Evolutionary conservation across 75 land plant genomes (phyloP).

Genomic region (Sequoiadendron giganteum): DNA sequence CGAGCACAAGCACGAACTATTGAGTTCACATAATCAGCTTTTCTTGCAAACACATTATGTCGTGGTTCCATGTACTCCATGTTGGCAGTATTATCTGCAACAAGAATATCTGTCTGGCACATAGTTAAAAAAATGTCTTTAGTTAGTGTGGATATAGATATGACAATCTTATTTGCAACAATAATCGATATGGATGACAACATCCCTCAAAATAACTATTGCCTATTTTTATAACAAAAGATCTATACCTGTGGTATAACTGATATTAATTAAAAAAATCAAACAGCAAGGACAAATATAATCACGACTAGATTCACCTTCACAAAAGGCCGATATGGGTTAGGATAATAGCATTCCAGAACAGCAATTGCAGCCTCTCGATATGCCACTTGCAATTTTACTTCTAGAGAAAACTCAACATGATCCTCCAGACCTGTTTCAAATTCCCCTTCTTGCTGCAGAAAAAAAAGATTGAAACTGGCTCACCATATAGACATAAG

Average conservation of each 20-base stretch:
- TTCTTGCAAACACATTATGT: conserved; percentile 56
- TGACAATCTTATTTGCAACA: neutral
- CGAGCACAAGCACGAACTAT: conserved; percentile 97
- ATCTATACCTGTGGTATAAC: neutral
- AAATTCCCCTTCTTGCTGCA: conserved; percentile 94
- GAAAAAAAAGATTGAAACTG: neutral
- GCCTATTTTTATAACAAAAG: neutral
- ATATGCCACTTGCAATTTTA: conserved; percentile 80
- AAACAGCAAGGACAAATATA: neutral
- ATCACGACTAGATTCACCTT: conserved; percentile 38
- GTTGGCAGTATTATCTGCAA: conserved; percentile 62
- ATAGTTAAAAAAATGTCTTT: neutral
- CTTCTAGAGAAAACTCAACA: conserved; percentile 61
- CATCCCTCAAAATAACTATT: neutral
- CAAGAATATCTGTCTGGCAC: conserved; percentile 74
- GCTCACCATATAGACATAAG: neutral
- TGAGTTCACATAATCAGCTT: conserved; percentile 68
- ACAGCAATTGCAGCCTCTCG: conserved; percentile 95
- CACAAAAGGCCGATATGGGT: conserved; percentile 66
- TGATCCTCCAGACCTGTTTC: conserved; percentile 93
- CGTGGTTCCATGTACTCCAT: conserved; percentile 65
- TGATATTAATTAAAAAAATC: neutral
- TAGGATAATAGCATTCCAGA: conserved; percentile 88
- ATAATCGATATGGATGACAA: neutral
- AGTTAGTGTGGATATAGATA: neutral